Conservation (phyloP, 202 grass and related monocot genomes). For the Zizania palustris region DNA sequence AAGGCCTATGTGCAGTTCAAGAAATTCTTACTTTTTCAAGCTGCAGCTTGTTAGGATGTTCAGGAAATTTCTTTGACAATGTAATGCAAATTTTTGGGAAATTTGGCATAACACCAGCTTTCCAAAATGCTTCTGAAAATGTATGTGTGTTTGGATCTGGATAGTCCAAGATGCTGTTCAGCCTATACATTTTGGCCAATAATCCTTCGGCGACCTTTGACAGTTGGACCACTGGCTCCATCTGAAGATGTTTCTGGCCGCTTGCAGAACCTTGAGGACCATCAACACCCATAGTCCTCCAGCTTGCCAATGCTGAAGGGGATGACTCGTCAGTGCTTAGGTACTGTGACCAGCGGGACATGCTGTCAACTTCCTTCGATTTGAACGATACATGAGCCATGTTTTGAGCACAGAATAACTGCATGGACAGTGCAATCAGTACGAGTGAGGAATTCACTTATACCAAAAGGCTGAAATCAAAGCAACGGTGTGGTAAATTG, state of each 20-base stretch:
- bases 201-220: conserved; percentile 78
- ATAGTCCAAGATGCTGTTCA: conserved; percentile 74
- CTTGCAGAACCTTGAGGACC: conserved; percentile 43
- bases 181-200: conserved; percentile 82
- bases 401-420: conserved; percentile 42
- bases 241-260: conserved; percentile 65
- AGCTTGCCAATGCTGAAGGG: conserved; percentile 63
- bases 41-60: conserved; percentile 94
- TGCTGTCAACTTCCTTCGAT: conserved; percentile 68
- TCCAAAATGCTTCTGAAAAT: conserved; percentile 88
- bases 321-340: conserved; percentile 55
- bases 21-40: conserved; percentile 68
- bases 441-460: background rate
- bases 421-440: conserved; percentile 12
- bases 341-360: conserved; percentile 85
- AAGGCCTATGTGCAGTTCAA: background rate
- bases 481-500: background rate
- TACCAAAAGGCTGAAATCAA: background rate
- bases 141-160: conserved; percentile 73
- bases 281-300: conserved; percentile 60
- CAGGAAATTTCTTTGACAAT: conserved; percentile 92
- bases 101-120: conserved; percentile 86
- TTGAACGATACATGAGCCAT: conserved; percentile 73
- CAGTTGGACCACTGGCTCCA: conserved; percentile 87
- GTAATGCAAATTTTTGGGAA: conserved; percentile 80